phyloP scores from a whole-genome alignment of 352 stramenopile species.

The Pythium aquatile region DNA sequence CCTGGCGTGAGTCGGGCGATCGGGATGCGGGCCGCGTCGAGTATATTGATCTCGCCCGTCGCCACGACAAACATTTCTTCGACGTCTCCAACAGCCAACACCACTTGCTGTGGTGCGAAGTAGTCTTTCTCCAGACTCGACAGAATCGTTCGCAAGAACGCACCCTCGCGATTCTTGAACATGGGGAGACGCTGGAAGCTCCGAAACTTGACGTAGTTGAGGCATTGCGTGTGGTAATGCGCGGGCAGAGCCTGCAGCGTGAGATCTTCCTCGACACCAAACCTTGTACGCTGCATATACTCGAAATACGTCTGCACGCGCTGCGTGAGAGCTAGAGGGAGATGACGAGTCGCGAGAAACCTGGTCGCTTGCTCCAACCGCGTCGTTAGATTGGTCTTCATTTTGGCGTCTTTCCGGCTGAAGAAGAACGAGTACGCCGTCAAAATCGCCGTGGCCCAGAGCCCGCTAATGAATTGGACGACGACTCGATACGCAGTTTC shows the following conservation, averaged over 20 bases:
- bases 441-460: constrained; percentile 69
- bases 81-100: constrained; percentile 18
- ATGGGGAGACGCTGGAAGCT: constrained; percentile 26
- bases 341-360: constrained; percentile 47
- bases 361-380: constrained; percentile 50
- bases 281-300: constrained; percentile 72
- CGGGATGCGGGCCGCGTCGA: constrained; percentile 3
- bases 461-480: constrained; percentile 54
- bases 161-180: constrained; percentile 27
- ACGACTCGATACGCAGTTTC: constrained; percentile 65
- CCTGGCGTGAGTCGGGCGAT: constrained; percentile 22
- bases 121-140: constrained; percentile 30
- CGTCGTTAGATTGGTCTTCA: constrained; percentile 65
- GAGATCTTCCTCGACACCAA: constrained; percentile 31
- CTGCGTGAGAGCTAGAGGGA: constrained; percentile 27
- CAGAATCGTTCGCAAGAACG: constrained; percentile 29
- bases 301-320: constrained; percentile 60
- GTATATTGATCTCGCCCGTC: constrained; percentile 26
- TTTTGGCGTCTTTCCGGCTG: constrained; percentile 55
- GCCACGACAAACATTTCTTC: constrained; percentile 34
- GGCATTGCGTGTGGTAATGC: constrained; percentile 26
- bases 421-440: constrained; percentile 77
- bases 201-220: constrained; percentile 32
- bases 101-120: constrained; percentile 23
- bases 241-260: constrained; percentile 20